Evolutionary conservation across 176 grass and related monocot species (phyloP).

Genomic region (Hyparrhenia diplandra): DNA sequence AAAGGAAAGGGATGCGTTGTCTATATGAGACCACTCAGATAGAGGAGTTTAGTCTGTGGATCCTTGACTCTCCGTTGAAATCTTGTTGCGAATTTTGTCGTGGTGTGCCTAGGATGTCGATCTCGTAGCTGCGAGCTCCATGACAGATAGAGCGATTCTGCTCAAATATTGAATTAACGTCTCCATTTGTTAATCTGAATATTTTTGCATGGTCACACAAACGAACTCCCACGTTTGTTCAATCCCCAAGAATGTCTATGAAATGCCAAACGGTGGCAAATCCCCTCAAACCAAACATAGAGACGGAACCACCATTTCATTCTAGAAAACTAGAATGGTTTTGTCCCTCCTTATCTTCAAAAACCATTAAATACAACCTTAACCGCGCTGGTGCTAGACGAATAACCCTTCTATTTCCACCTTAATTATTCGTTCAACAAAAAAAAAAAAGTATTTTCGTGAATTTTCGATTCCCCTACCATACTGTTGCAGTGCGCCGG

Average conservation of each 20-base stretch:
- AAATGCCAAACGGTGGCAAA: too few species aligned
- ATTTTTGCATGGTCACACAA: not conserved
- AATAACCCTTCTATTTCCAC: not conserved
- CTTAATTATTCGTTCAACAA: not conserved
- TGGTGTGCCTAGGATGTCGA: not conserved
- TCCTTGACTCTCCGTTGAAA: not conserved
- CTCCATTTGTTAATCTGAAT: not conserved
- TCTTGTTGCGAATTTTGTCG: not conserved
- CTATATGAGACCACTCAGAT: not conserved
- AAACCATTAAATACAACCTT: too few species aligned
- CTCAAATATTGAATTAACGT: not conserved
- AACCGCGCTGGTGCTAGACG: not conserved
- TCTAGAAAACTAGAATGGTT: too few species aligned
- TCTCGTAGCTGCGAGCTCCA: not conserved
- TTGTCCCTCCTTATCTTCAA: too few species aligned
- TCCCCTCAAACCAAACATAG: too few species aligned
- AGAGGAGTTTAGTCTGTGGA: not conserved
- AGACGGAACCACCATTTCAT: too few species aligned
- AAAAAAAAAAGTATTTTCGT: not conserved
- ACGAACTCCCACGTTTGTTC: too few species aligned
- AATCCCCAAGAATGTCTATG: too few species aligned
- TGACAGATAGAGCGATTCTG: not conserved
- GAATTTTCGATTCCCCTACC: not conserved
- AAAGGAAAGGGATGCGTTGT: not conserved
- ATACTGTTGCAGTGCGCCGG: not conserved